These are phyloP conservation scores for Aspergillus sp. DNA, from an alignment of 2,329 filamentous ascomycete species.

Conservation along the genomic window DNA sequence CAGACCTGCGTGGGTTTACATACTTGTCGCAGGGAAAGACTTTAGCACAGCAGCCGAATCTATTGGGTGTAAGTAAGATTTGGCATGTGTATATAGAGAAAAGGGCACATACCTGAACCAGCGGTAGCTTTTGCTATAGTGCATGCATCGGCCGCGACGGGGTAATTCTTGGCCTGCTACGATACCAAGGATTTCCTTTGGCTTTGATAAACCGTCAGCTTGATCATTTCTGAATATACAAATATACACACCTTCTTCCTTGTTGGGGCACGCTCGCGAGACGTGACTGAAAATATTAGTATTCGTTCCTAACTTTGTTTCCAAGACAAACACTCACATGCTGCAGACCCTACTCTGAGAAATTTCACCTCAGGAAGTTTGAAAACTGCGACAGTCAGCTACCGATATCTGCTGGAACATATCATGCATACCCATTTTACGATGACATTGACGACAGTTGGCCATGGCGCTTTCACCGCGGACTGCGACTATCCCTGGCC, in stretches of 20 bases:
- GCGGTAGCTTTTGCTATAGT: slow-evolving; percentile 56
- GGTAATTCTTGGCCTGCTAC: slow-evolving; percentile 56
- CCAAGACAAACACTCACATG: slow-evolving; percentile 34
- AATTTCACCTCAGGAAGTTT: slow-evolving; percentile 77
- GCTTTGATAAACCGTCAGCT: slow-evolving; percentile 22
- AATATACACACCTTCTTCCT: slow-evolving; percentile 37
- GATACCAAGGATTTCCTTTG: slow-evolving; percentile 55
- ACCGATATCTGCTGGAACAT: neutral
- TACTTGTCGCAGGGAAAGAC: slow-evolving; percentile 59
- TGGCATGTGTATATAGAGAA: neutral
- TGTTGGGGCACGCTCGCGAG: slow-evolving; percentile 29
- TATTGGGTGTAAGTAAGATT: slow-evolving; percentile 21
- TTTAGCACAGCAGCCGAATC: slow-evolving; percentile 58
- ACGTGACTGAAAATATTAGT: slow-evolving; percentile 21
- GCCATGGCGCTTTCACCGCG: slow-evolving; percentile 72
- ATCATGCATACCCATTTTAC: slow-evolving; percentile 63
- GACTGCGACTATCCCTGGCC: slow-evolving; percentile 67
- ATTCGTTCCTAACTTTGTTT: neutral
- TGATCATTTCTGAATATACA: neutral
- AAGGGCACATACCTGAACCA: slow-evolving; percentile 51
- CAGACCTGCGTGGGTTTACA: slow-evolving; percentile 13
- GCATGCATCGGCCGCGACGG: slow-evolving; percentile 52
- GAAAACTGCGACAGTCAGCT: slow-evolving; percentile 51
- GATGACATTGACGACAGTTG: slow-evolving; percentile 76
- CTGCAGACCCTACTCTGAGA: slow-evolving; percentile 63